Evolutionary conservation across 352 stramenopile species (phyloP).

Genomic region (Pythium scleroteichum): DNA sequence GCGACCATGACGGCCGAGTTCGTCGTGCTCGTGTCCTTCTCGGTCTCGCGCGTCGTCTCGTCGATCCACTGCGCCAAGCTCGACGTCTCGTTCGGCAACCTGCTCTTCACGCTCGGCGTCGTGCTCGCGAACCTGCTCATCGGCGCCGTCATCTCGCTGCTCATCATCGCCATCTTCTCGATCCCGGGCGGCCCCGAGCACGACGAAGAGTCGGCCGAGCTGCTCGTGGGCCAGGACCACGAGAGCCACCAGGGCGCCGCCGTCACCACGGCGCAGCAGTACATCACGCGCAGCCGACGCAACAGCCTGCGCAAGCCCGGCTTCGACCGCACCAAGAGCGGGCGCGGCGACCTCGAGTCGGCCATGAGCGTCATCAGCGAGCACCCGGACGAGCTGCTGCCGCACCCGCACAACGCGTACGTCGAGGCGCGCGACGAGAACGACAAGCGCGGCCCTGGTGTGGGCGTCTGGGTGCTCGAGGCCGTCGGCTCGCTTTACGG

Average conservation of each 20-base stretch:
- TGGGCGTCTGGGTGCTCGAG: conserved; percentile 7
- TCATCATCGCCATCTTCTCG: conserved; percentile 64
- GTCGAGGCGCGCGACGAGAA: conserved; percentile 36
- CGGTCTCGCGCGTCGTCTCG: conserved; percentile 57
- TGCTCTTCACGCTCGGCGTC: conserved; percentile 57
- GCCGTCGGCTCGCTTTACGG: conserved; percentile 43
- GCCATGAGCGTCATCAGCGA: conserved; percentile 24
- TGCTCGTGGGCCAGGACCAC: conserved; percentile 23
- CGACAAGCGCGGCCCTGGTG: conserved; percentile 1
- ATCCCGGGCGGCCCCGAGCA: conserved; percentile 49
- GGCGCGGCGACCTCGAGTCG: conserved; percentile 18
- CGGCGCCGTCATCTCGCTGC: conserved; percentile 38
- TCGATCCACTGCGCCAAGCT: conserved; percentile 65
- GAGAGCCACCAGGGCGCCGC: conserved; percentile 22
- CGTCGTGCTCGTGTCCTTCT: conserved; percentile 72
- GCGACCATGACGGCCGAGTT: conserved; percentile 73
- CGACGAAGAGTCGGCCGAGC: conserved; percentile 24
- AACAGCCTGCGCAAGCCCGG: conserved; percentile 21
- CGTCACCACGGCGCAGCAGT: conserved; percentile 17
- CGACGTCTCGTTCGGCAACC: conserved; percentile 46
- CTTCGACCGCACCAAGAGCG: not conserved
- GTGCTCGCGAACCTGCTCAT: conserved; percentile 58
- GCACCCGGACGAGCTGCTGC: conserved; percentile 32
- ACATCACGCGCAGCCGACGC: conserved; percentile 21
- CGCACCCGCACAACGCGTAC: conserved; percentile 60